Percentiles rank a stretch among this genome's conserved stretches.
Evolutionary conservation across 148 eudicot genomes (phyloP).

Genomic region (Limonium bicolor): DNA sequence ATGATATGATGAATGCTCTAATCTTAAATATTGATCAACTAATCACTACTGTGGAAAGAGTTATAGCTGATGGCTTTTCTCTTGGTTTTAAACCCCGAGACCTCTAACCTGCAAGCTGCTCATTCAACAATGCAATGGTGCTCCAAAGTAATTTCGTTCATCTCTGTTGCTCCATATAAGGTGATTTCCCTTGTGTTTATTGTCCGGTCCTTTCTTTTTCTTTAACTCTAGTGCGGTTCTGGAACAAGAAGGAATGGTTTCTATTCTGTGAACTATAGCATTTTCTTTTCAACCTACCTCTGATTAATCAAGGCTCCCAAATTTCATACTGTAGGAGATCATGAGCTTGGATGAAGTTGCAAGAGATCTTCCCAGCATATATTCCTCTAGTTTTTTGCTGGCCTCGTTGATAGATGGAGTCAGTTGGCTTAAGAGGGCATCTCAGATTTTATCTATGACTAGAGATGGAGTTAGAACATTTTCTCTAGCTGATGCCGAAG

Average conservation of each 20-base stretch:
- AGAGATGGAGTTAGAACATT: constrained; percentile 19
- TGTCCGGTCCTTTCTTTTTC: no score
- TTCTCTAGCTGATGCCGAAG: constrained; percentile 48
- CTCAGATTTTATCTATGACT: constrained; percentile 31
- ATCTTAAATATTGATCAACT: constrained; percentile 26
- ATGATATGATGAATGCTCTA: constrained; percentile 19
- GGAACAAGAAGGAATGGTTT: no score
- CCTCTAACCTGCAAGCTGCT: constrained; percentile 43
- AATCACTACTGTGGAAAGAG: constrained; percentile 23
- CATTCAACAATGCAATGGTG: constrained; percentile 62
- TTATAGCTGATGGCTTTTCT: constrained; percentile 34
- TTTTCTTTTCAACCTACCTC: no score
- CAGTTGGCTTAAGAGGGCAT: constrained; percentile 63
- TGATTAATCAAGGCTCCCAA: no score
- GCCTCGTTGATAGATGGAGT: constrained; percentile 44
- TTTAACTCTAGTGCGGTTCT: no score
- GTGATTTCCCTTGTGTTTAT: no score
- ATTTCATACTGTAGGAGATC: constrained; percentile 82
- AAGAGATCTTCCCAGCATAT: constrained; percentile 25
- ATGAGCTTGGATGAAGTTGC: constrained; percentile 33
- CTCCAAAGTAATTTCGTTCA: no score
- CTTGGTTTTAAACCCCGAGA: constrained; percentile 42
- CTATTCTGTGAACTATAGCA: no score
- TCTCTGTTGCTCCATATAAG: no score
- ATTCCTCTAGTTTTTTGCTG: constrained; percentile 22